phyloP scores from a whole-genome alignment of 306 rosid genomes.

The Quercus ilex region DNA sequence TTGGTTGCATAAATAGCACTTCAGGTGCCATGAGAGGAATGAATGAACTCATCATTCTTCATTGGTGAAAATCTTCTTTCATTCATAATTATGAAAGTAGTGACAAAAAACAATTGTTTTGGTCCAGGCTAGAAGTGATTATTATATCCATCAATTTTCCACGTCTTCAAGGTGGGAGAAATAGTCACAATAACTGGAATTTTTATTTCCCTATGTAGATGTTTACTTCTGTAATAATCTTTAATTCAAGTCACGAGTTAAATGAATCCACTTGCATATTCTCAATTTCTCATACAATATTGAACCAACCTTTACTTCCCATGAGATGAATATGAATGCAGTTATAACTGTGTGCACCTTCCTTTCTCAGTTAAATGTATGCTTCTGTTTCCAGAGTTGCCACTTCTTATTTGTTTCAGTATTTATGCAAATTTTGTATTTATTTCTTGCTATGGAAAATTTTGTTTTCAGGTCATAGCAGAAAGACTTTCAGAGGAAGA shows the following conservation, averaged over 20 bases:
- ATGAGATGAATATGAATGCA: neutral
- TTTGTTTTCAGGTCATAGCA: constrained; percentile 66
- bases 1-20: neutral
- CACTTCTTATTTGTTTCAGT: constrained; percentile 1
- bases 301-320: neutral
- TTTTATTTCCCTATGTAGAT: neutral
- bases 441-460: neutral
- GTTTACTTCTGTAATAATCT: neutral
- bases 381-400: neutral
- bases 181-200: neutral
- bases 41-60: neutral
- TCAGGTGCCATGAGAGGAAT: neutral
- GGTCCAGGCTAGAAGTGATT: neutral
- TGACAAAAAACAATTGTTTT: neutral
- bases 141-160: neutral
- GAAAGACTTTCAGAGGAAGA: constrained; percentile 94
- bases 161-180: neutral
- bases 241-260: neutral
- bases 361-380: neutral
- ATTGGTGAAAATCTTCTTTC: neutral
- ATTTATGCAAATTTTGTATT: neutral
- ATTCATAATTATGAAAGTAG: neutral
- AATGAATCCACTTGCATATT: neutral
- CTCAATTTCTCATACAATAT: neutral
- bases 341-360: neutral